phyloP scores from a whole-genome alignment of 176 grass and related monocot genomes.

The Urochloa ruziziensis region DNA sequence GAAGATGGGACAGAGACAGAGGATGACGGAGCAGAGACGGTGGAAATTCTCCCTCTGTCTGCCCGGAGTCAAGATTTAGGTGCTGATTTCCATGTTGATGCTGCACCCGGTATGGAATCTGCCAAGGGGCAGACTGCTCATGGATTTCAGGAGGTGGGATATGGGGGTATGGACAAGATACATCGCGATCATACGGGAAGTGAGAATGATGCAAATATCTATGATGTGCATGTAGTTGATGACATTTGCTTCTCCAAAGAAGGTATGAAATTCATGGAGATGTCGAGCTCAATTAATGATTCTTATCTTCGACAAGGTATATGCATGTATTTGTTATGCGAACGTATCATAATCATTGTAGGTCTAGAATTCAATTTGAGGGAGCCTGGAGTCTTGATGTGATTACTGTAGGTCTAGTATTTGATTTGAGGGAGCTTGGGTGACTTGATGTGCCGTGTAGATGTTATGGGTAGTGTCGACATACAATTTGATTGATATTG shows the following conservation, averaged over 20 bases:
- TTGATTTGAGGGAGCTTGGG: not conserved
- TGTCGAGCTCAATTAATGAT: not conserved
- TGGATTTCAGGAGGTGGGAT: slow-evolving; percentile 28
- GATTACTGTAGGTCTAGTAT: not conserved
- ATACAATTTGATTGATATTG: not conserved
- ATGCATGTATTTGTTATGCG: not conserved
- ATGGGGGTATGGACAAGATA: slow-evolving; percentile 24
- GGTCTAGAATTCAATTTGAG: not conserved
- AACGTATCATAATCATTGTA: not conserved
- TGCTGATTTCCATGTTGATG: slow-evolving; percentile 33
- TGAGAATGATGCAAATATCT: slow-evolving; percentile 56
- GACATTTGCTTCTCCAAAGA: slow-evolving; percentile 43
- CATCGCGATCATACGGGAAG: slow-evolving; percentile 17
- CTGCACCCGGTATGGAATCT: slow-evolving; percentile 29
- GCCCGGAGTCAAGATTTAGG: slow-evolving; percentile 26
- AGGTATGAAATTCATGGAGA: slow-evolving; percentile 26
- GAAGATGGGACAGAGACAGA: slow-evolving; percentile 17
- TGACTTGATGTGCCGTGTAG: not conserved
- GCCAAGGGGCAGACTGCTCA: slow-evolving; percentile 20
- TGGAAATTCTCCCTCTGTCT: slow-evolving; percentile 36
- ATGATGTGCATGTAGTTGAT: slow-evolving; percentile 84
- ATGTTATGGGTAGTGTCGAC: not conserved
- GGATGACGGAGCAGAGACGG: slow-evolving; percentile 42
- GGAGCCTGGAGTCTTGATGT: not conserved
- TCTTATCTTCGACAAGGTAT: not conserved